Evolutionary conservation across 768 basidiomycete genomes (phyloP).

Genomic region (Suillus subluteus): DNA sequence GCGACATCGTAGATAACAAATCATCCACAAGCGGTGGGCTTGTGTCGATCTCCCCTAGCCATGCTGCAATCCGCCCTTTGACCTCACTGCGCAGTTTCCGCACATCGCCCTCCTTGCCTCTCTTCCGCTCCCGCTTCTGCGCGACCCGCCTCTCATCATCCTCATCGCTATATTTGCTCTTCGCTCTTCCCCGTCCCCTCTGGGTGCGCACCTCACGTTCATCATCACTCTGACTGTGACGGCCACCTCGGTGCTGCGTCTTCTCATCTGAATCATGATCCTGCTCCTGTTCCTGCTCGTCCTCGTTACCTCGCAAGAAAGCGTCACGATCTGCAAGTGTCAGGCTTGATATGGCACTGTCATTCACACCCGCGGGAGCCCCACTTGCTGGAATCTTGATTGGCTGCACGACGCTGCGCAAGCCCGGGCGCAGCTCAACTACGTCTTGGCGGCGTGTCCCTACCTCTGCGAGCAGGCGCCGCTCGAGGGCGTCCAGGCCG

Average conservation of each 20-base stretch:
- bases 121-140: constrained; percentile 25
- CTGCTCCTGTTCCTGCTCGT: constrained; percentile 22
- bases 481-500: constrained; percentile 76
- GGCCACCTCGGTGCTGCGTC: constrained; percentile 32
- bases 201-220: constrained; percentile 35
- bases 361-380: constrained; percentile 37
- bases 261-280: constrained; percentile 37
- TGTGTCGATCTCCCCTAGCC: constrained; percentile 70
- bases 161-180: constrained; percentile 31
- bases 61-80: constrained; percentile 77
- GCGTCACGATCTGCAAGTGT: constrained; percentile 40
- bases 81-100: constrained; percentile 48
- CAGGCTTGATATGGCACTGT: constrained; percentile 52
- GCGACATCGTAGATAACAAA: constrained; percentile 37
- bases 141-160: constrained; percentile 26
- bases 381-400: constrained; percentile 41
- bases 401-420: constrained; percentile 41
- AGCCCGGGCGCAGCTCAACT: constrained; percentile 34
- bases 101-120: constrained; percentile 40
- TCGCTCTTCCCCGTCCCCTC: constrained; percentile 29
- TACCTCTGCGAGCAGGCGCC: constrained; percentile 68
- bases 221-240: constrained; percentile 33
- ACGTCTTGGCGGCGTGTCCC: constrained; percentile 59
- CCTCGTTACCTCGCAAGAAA: constrained; percentile 15
- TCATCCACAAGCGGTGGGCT: constrained; percentile 51